Percentiles rank a stretch among this genome's conserved stretches.
Conservation (phyloP, 2,329 filamentous ascomycete species). For the Aspergillus niger region DNA sequence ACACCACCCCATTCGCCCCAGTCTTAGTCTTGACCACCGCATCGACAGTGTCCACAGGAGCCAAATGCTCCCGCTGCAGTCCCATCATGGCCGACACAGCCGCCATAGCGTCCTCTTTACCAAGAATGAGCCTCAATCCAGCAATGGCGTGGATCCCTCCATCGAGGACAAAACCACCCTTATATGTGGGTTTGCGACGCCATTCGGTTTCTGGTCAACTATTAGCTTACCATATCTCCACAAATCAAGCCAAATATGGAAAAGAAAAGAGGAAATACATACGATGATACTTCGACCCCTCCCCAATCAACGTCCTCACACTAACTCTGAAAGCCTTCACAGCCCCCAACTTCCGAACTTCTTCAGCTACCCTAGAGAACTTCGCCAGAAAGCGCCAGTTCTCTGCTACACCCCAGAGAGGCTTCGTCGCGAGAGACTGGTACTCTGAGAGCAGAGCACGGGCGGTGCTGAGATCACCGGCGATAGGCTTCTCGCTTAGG, state of each 20-base stretch:
- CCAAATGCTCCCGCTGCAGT: conserved; percentile 54
- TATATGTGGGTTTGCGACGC: conserved; percentile 59
- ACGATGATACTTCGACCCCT: conserved; percentile 58
- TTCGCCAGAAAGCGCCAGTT: conserved; percentile 58
- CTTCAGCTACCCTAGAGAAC: conserved; percentile 49
- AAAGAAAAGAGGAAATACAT: conserved; percentile 19
- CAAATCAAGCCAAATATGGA: conserved; percentile 3
- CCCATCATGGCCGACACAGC: conserved; percentile 53
- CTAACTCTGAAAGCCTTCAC: conserved; percentile 54
- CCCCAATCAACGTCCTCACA: conserved; percentile 47
- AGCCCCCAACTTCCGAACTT: conserved; percentile 51
- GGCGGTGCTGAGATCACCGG: conserved; percentile 56
- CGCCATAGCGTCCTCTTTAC: conserved; percentile 45
- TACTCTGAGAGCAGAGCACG: conserved; percentile 56
- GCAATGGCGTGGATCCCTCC: conserved; percentile 61
- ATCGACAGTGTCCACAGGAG: conserved; percentile 60
- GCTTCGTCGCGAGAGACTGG: conserved; percentile 37
- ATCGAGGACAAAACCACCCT: conserved; percentile 62
- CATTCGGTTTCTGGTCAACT: conserved; percentile 50
- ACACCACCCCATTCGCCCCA: conserved; percentile 54
- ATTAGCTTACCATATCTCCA: neutral
- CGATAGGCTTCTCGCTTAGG: conserved; percentile 60
- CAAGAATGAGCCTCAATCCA: conserved; percentile 53
- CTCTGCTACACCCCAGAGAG: conserved; percentile 56
- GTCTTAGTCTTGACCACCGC: conserved; percentile 51